A percentile compares a stretch with the other conserved stretches of the same genome.
Evolutionary conservation across 805 yeast genomes (phyloP).

Genomic region (Cyberlindnera veronae): DNA sequence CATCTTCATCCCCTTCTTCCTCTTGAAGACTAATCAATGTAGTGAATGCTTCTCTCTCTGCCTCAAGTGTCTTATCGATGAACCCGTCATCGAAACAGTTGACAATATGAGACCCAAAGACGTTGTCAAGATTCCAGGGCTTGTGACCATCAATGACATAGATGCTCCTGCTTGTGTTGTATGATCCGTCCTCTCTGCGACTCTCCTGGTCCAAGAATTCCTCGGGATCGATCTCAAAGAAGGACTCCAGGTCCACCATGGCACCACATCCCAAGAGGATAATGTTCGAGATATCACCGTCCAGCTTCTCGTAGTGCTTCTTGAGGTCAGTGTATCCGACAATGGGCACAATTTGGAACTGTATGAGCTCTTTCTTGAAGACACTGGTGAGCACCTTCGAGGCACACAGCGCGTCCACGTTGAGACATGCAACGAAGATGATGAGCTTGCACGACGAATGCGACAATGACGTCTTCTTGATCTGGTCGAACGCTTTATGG

Average conservation of each 20-base stretch:
- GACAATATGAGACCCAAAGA: conserved; percentile 77
- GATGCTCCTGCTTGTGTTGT: conserved; percentile 50
- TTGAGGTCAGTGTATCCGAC: conserved; percentile 85
- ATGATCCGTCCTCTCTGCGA: conserved; percentile 27
- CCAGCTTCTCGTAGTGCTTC: conserved; percentile 58
- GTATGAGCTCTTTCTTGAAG: conserved; percentile 77
- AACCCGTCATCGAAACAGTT: conserved; percentile 86
- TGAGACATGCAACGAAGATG: conserved; percentile 84
- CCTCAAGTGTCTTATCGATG: conserved; percentile 52
- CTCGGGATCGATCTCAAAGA: conserved; percentile 59
- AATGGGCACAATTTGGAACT: conserved; percentile 86
- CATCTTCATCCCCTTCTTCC: conserved; percentile 35
- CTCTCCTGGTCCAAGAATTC: conserved; percentile 38
- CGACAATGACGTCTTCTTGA: conserved; percentile 69
- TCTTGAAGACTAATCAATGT: conserved; percentile 42
- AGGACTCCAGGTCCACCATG: conserved; percentile 76
- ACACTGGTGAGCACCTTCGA: conserved; percentile 69
- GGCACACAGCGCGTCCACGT: conserved; percentile 89
- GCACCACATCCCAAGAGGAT: conserved; percentile 92
- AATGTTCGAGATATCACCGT: conserved; percentile 71
- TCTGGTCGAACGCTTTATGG: conserved; percentile 60
- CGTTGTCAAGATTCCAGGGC: conserved; percentile 94
- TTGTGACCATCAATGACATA: conserved; percentile 89
- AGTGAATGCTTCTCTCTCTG: conserved; percentile 62
- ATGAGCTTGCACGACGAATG: conserved; percentile 85